Evolutionary conservation across 2,329 filamentous ascomycete species (phyloP).

Genomic region (Sclerotinia glacialis): DNA sequence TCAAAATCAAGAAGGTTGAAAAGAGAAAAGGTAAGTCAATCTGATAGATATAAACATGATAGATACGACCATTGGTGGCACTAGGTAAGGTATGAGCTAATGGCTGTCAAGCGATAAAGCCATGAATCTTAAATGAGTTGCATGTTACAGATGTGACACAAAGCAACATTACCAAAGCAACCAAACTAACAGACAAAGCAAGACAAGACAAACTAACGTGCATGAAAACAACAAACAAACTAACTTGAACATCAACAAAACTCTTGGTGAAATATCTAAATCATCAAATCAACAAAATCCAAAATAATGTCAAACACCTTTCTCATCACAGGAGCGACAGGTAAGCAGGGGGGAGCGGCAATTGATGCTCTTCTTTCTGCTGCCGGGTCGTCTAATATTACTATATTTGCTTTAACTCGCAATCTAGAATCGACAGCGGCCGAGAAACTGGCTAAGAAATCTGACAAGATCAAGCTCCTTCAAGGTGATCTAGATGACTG

Average conservation of each 20-base stretch:
- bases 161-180: constrained; percentile 13
- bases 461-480: constrained; percentile 50
- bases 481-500: constrained; percentile 56
- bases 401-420: constrained; percentile 59
- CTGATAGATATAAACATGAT: background rate
- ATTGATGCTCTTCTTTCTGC: constrained; percentile 44
- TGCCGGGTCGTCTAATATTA: constrained; percentile 37
- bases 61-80: background rate
- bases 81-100: background rate
- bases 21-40: background rate
- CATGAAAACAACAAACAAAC: background rate
- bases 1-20: background rate
- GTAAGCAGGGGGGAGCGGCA: constrained; percentile 48
- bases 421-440: constrained; percentile 48
- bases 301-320: constrained; percentile 23
- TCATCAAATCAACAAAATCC: background rate
- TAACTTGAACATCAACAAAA: background rate
- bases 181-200: constrained; percentile 4
- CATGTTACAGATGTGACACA: background rate
- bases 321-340: constrained; percentile 48
- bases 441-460: constrained; percentile 46
- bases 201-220: background rate
- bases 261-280: background rate
- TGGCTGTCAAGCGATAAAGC: constrained; percentile 3
- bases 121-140: background rate